Evolutionary conservation across 176 grass and related monocot genomes (phyloP), one percentile per base, ranked within the genome.

Genomic region (Oryza officinalis): DNA sequence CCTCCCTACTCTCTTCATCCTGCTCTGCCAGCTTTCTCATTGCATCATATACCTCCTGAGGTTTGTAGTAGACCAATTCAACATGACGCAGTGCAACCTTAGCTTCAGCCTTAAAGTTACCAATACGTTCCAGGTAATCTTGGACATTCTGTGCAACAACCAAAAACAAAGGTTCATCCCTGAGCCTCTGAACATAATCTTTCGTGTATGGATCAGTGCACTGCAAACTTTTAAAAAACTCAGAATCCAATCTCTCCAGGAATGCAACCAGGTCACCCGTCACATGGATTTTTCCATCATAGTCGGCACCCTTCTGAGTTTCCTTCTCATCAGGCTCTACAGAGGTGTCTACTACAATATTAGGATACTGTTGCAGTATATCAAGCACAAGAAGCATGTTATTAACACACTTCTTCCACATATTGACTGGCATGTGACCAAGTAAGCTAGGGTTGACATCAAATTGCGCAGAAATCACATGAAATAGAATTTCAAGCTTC

Each of bases 391-490:
- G 83, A 22, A 98, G 93, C 87, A 98, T 92, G 45, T 98, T 98
- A 46, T 68, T 85, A 59, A 95, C 96, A 90, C 93, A 92, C 83
- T 91, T 94, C 77, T 95, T 98, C 96, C 96, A 98, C 76, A 98
- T 76, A 23, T 89, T 87, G 71, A 93, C 69, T 65, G 96, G 96
- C 93, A 98, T 98, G 81, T 98, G 96, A 47, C 96, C 96, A 67
- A 98, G 89, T 72, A 95, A 93, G 69, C 93, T 95, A 47, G 96
- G 96, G 65, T 98, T 98, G 49, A 98, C 89, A 85, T 98, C 96
- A 92, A 98, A 98, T 65, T 98, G 96, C 26, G 96, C 89, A 23
- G 96, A 95, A 18, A 98, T 95, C 67, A 98, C 88, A 85, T 92
- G 90, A 67, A 98, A 95, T 33, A 98, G 66, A 27, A 98, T 95